Percentiles rank a stretch among this genome's conserved stretches.
Evolutionary conservation across 805 yeast species (phyloP).

Genomic region (Kodamaea laetipori): DNA sequence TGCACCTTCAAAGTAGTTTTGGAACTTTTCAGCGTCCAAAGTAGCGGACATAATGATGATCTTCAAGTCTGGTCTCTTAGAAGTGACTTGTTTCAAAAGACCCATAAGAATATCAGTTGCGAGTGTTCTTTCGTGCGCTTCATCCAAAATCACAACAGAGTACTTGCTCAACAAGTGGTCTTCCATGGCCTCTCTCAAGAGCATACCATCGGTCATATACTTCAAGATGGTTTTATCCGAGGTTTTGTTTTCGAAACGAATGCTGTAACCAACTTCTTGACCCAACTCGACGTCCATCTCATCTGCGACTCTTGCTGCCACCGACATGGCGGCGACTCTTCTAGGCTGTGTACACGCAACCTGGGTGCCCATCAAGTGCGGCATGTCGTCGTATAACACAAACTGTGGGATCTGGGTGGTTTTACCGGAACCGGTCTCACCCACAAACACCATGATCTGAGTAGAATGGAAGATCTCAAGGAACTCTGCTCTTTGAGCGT

Average conservation of each 20-base stretch:
- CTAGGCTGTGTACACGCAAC: conserved; percentile 97
- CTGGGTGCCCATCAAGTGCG: conserved; percentile 78
- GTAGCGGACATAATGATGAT: conserved; percentile 97
- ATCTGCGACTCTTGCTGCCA: conserved; percentile 95
- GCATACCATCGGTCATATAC: conserved; percentile 99
- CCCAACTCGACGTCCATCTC: conserved; percentile 95
- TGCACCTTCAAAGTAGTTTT: conserved; percentile 83
- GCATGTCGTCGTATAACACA: conserved; percentile 88
- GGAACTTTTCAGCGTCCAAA: conserved; percentile 94
- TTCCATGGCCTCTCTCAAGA: conserved; percentile 94
- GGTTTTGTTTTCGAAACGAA: conserved; percentile 91
- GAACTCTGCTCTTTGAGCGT: conserved; percentile 89
- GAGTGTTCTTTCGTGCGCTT: conserved; percentile 96
- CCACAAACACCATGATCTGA: conserved; percentile 97
- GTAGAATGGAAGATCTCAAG: conserved; percentile 78
- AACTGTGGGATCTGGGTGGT: conserved; percentile 98
- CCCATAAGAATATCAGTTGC: conserved; percentile 98
- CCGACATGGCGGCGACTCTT: conserved; percentile 99
- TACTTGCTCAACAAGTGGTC: conserved; percentile 81
- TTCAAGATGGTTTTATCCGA: conserved; percentile 77
- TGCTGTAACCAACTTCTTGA: conserved; percentile 91
- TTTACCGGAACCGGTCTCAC: conserved; percentile 99
- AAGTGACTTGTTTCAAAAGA: conserved; percentile 75
- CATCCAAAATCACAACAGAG: conserved; percentile 91
- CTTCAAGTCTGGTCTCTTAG: conserved; percentile 83